Base-by-base conservation (phyloP, 441 rosid species). In the Adansonia rubrostipa region DNA sequence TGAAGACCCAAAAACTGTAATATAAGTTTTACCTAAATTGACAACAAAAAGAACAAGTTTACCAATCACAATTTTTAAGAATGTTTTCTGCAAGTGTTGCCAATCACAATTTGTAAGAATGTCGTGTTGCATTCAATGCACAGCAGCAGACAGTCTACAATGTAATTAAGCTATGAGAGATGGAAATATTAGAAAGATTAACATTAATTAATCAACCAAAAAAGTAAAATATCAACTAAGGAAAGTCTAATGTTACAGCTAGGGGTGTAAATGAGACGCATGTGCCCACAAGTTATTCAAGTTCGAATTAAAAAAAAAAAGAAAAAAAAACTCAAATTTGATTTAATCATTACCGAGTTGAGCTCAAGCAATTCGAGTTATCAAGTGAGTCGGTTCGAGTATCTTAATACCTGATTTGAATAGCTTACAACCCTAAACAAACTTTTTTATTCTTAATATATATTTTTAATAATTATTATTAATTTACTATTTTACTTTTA, bases 141-240 rank as follows among this genome's bases (percentile, higher is more conserved):
- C 24, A 71, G 62, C 75, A 71, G 24, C 62, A 28, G 47, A 1
- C 15, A 1, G 60, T 36, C 9, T 71, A 28, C 47, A 53, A 51
- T 53, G 24, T 10, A 28, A 50, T 53, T 33, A 24, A 33, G 9
- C 75, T 33, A 33, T 17, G 11, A 36, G 19, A n/a, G 42, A 9
- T 14, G 65, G 71, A 79, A 9, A 62, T 61, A 70, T 45, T 47
- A 54, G 14, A 9, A 20, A 17, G 40, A n/a, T 28, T 17, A 24
- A 66, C 47, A 10, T 36, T 74, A 66, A 72, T 24, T 54, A 60
- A 53, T 14, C 61, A 70, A 36, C 45, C 75, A 42, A 50, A 61
- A 75, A 66, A 75, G 22, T 7, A 17, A 51, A 28, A 54, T 48
- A 10, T 71, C 48, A 51, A 53, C 15, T n/a, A 33, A 3, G 45